Percentiles rank a stretch among this genome's conserved stretches.
These are phyloP conservation scores for Geotrichum carabidarum DNA, from an alignment of 1,139 yeast species.

Conservation along the genomic window DNA sequence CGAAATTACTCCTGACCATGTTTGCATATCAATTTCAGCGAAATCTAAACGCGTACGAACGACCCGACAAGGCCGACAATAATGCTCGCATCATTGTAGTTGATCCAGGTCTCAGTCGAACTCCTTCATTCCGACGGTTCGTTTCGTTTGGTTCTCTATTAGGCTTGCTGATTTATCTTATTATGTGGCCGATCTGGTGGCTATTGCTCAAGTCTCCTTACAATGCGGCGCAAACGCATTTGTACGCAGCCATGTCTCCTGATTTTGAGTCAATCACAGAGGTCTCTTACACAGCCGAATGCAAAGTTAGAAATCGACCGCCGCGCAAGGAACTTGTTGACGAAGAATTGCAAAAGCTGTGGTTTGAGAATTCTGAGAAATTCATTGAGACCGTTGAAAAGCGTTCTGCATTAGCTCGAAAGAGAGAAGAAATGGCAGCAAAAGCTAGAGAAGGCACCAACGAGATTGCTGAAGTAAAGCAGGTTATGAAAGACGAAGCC, in stretches of 20 bases:
- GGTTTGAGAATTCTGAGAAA: conserved; percentile 60
- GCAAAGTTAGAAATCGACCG: conserved; percentile 50
- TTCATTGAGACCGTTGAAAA: conserved; percentile 59
- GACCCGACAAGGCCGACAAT: conserved; percentile 61
- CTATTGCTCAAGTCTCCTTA: conserved; percentile 65
- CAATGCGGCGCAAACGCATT: conserved; percentile 74
- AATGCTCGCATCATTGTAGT: conserved; percentile 71
- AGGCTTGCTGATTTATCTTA: conserved; percentile 61
- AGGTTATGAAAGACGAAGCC: not conserved
- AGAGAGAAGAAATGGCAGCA: conserved; percentile 27
- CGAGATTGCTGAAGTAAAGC: not conserved
- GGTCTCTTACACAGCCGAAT: conserved; percentile 68
- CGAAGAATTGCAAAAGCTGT: conserved; percentile 51
- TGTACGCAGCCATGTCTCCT: conserved; percentile 70
- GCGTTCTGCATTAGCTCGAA: conserved; percentile 52
- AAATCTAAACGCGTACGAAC: conserved; percentile 50
- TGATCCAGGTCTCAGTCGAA: conserved; percentile 89
- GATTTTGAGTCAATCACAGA: conserved; percentile 56
- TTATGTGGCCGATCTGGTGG: conserved; percentile 80
- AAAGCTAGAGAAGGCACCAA: conserved; percentile 8
- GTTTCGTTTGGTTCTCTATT: conserved; percentile 69
- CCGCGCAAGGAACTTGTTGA: conserved; percentile 62
- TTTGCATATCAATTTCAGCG: conserved; percentile 74
- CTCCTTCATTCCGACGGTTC: conserved; percentile 77
- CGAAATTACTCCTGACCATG: conserved; percentile 70